Percentiles rank a stretch among this genome's conserved stretches.
phyloP scores from a whole-genome alignment of 1,139 yeast species.

The Saccharomyces uvarum region DNA sequence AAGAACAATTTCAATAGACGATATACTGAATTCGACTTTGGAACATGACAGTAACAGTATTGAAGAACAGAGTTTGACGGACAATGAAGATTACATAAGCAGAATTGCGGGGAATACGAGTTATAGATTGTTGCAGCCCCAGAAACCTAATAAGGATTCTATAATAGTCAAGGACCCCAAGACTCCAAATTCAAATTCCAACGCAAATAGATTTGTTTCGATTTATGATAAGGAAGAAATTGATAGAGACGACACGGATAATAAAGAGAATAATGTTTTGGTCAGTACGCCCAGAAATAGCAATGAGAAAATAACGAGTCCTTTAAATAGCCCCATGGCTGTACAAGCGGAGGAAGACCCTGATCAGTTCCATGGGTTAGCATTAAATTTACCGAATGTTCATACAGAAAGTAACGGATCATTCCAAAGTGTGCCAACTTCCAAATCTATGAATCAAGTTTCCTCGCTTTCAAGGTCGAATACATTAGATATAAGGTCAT shows the following conservation, averaged over 20 bases:
- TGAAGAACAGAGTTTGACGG: constrained; percentile 1
- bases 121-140: background rate
- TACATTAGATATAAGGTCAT: background rate
- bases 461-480: background rate
- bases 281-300: constrained; percentile 1
- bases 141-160: background rate
- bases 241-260: constrained; percentile 1
- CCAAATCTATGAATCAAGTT: background rate
- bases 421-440: background rate
- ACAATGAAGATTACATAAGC: background rate
- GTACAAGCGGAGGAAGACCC: background rate
- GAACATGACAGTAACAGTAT: constrained; percentile 18
- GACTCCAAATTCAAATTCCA: constrained; percentile 3
- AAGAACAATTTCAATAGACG: constrained; percentile 24
- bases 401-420: background rate
- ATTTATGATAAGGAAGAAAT: background rate
- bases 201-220: background rate
- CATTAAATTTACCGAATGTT: background rate
- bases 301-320: constrained; percentile 4
- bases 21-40: constrained; percentile 27
- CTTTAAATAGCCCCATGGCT: constrained; percentile 10
- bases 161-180: background rate
- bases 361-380: background rate
- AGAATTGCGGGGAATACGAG: background rate
- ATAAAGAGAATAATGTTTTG: background rate